These are phyloP conservation scores for Neonothopanus nambi DNA, from an alignment of 1,284 basidiomycete species.

Conservation along the genomic window DNA sequence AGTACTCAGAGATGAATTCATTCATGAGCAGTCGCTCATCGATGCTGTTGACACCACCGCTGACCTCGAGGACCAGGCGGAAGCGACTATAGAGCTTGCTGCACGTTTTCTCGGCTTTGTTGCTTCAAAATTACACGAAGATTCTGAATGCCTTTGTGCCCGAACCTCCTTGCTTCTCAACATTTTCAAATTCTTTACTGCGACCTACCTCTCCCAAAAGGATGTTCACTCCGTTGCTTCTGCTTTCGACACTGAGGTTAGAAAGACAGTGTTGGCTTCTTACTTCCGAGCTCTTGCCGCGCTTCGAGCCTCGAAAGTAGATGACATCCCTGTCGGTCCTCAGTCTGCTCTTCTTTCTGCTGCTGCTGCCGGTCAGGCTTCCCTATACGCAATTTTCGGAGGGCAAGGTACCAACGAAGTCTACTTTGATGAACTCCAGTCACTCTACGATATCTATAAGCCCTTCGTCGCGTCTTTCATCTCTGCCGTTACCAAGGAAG, in stretches of 20 bases:
- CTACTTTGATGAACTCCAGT: constrained; percentile 95
- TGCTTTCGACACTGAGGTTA: constrained; percentile 72
- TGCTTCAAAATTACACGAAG: constrained; percentile 58
- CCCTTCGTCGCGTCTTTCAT: constrained; percentile 82
- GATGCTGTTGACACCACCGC: constrained; percentile 52
- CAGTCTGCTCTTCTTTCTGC: constrained; percentile 77
- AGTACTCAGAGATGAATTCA: constrained; percentile 85
- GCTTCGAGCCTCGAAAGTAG: constrained; percentile 63
- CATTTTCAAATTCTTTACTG: constrained; percentile 76
- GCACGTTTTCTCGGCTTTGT: constrained; percentile 81
- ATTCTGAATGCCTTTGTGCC: constrained; percentile 53
- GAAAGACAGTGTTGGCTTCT: constrained; percentile 75
- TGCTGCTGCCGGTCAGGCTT: constrained; percentile 69
- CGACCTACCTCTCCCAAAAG: constrained; percentile 70
- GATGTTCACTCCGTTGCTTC: constrained; percentile 85
- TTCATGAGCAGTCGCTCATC: constrained; percentile 59
- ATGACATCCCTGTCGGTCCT: constrained; percentile 64
- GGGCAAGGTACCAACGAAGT: constrained; percentile 99
- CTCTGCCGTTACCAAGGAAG: constrained; percentile 59
- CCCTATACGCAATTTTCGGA: constrained; percentile 92
- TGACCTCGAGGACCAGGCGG: constrained; percentile 53
- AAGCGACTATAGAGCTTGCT: constrained; percentile 76
- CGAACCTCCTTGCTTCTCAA: constrained; percentile 72
- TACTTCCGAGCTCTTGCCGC: constrained; percentile 81
- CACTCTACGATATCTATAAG: constrained; percentile 88